These are phyloP conservation scores for Tolypocladium sp. DNA, from an alignment of 2,329 filamentous ascomycete genomes.

Conservation along the genomic window DNA sequence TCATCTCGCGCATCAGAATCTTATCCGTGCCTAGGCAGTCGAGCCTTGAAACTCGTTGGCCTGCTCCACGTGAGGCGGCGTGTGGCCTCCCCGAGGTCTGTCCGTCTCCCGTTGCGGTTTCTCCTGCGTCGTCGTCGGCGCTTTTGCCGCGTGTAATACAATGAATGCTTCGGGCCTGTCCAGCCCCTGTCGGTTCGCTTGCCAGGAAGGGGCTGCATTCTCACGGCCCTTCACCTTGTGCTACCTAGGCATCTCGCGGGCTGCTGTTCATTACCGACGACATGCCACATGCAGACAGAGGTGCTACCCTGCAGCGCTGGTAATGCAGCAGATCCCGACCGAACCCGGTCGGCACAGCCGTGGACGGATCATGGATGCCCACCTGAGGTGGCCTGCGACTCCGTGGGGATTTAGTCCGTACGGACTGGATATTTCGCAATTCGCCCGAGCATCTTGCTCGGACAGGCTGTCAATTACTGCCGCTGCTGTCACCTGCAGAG, in stretches of 20 bases:
- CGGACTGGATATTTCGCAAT: background rate
- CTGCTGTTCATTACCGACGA: background rate
- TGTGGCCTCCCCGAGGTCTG: background rate
- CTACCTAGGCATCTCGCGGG: background rate
- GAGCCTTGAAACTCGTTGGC: background rate
- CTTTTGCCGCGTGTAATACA: background rate
- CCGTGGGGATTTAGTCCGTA: too few relatives aligned
- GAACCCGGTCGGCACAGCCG: background rate
- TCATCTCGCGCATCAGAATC: background rate
- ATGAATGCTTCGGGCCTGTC: background rate
- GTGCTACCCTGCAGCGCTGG: background rate
- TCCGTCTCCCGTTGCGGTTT: background rate
- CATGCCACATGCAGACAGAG: background rate
- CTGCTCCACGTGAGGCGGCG: background rate
- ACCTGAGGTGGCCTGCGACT: background rate
- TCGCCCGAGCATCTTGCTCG: background rate
- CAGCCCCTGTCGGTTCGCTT: too few relatives aligned
- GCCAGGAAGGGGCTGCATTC: background rate
- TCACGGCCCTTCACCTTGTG: background rate
- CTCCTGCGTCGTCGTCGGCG: background rate
- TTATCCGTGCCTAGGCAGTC: background rate
- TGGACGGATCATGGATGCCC: background rate
- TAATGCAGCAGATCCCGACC: background rate
- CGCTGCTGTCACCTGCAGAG: too few relatives aligned
- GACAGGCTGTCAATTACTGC: too few relatives aligned